phyloP scores from a whole-genome alignment of 345 rosid genomes.

The Psidium friedrichsthalianum region DNA sequence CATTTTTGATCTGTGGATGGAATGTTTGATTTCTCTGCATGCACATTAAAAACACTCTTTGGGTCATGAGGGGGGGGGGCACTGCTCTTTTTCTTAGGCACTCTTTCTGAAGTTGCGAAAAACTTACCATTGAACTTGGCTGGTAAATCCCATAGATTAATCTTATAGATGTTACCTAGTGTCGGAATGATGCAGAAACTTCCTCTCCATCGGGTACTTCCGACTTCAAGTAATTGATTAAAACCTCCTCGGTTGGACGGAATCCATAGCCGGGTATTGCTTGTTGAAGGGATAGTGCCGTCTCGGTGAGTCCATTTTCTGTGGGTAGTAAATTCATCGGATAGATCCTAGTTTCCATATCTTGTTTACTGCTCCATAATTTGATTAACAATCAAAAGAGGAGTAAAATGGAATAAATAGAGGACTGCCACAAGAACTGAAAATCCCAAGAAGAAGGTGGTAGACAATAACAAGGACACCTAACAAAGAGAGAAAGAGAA shows the following conservation, averaged over 20 bases:
- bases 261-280: not conserved
- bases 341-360: not conserved
- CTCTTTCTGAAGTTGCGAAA: not conserved
- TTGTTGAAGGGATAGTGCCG: not conserved
- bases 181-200: not conserved
- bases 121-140: not conserved
- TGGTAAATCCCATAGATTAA: not conserved
- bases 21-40: not conserved
- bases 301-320: not conserved
- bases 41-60: not conserved
- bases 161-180: not conserved
- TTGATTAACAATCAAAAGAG: not conserved
- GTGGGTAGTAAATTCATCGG: not conserved
- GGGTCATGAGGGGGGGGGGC: not conserved
- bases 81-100: not conserved
- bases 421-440: not conserved
- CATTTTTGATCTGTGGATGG: not conserved
- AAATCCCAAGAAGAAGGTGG: not conserved
- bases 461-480: not conserved
- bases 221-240: not conserved
- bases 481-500: not conserved
- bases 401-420: not conserved
- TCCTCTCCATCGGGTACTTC: not conserved
- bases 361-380: not conserved
- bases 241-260: not conserved